Evolutionary conservation across 169 alveolate species (phyloP).

Genomic region (Amoebophrya sp.): DNA sequence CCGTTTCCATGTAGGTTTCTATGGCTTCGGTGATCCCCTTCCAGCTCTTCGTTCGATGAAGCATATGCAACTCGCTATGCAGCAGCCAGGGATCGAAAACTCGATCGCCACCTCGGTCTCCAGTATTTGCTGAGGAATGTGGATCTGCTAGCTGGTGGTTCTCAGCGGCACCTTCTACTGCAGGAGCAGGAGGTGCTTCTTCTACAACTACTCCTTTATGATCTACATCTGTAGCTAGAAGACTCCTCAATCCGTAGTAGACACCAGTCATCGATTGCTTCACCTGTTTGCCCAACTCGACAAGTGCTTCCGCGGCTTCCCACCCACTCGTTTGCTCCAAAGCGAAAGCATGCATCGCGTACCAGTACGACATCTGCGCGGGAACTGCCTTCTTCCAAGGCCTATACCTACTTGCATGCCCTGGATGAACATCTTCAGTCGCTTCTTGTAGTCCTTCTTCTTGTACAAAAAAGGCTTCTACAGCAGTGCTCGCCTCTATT

Average conservation of each 20-base stretch:
- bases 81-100: not conserved
- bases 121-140: not conserved
- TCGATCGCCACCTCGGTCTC: not conserved
- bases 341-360: not conserved
- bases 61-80: not conserved
- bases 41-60: not conserved
- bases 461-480: not conserved
- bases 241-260: not conserved
- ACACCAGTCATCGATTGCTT: no score
- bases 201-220: no score
- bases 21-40: not conserved
- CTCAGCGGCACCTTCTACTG: not conserved
- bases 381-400: not conserved
- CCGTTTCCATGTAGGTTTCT: no score
- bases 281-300: not conserved
- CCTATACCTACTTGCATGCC: not conserved
- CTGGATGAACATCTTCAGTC: not conserved
- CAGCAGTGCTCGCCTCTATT: not conserved
- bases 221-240: not conserved
- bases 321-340: not conserved
- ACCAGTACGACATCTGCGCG: not conserved
- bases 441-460: not conserved
- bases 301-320: not conserved
- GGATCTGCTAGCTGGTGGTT: not conserved
- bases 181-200: no score